Evolutionary conservation across 257 asterid genomes (phyloP).

Genomic region (Asclepias syriaca): DNA sequence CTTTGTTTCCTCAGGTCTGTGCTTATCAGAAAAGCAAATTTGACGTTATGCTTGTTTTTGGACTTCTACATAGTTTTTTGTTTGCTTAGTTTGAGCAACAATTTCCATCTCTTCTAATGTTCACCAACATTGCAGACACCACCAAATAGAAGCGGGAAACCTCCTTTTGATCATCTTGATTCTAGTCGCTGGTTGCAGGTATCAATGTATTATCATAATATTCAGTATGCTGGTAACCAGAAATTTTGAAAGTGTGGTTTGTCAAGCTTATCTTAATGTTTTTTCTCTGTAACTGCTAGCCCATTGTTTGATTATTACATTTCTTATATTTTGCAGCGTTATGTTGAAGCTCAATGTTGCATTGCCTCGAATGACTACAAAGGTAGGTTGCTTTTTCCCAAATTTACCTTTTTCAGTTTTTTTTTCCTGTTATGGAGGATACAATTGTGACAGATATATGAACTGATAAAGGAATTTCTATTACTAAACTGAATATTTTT

Average conservation of each 20-base stretch:
- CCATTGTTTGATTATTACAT: conserved; percentile 14
- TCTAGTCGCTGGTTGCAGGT: conserved; percentile 93
- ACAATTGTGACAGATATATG: background rate
- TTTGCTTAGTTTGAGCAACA: background rate
- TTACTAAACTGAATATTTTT: background rate
- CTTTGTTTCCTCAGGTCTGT: conserved; percentile 82
- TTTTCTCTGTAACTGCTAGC: conserved; percentile 11
- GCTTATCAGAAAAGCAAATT: background rate
- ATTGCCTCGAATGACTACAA: conserved; percentile 89
- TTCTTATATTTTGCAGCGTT: conserved; percentile 49
- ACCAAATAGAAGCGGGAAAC: conserved; percentile 81
- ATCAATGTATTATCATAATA: conserved; percentile 9
- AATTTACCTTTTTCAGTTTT: background rate
- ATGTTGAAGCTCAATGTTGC: conserved; percentile 93
- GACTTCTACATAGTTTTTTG: background rate
- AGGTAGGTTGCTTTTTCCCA: conserved; percentile 49
- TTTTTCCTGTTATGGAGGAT: background rate
- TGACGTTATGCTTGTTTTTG: background rate
- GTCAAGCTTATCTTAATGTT: background rate
- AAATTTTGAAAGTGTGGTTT: background rate
- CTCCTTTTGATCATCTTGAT: conserved; percentile 82
- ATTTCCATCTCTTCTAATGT: conserved; percentile 16
- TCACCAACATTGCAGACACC: conserved; percentile 48
- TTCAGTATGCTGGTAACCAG: background rate
- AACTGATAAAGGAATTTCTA: background rate